Percentiles rank a stretch among this genome's conserved stretches.
Conservation (phyloP, 2,329 filamentous ascomycete genomes). For the Stagonosporopsis cucurbitacearum region DNA sequence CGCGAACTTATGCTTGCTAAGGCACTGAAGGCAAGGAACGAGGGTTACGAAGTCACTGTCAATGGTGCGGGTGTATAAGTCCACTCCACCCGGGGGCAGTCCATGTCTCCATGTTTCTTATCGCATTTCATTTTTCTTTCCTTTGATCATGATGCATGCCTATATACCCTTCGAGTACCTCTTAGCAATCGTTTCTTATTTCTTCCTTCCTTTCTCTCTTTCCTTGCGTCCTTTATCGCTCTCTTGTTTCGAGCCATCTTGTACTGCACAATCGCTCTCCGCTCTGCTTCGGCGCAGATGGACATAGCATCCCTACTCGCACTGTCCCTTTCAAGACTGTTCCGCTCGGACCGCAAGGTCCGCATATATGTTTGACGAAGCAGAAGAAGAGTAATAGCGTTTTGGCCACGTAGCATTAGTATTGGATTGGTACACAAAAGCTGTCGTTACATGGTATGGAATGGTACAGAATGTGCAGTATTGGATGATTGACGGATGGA, state of each 20-base stretch:
- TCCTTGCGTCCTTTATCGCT: too few relatives aligned
- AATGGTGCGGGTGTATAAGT: slow-evolving; percentile 64
- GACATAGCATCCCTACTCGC: background rate
- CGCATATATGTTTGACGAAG: background rate
- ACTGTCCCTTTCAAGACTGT: slow-evolving; percentile 3
- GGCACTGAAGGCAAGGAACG: slow-evolving; percentile 81
- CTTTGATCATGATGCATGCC: slow-evolving; percentile 33
- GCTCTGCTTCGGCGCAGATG: background rate
- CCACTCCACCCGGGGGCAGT: background rate
- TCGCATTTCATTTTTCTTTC: slow-evolving; percentile 8
- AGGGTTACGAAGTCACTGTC: slow-evolving; percentile 81
- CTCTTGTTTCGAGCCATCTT: background rate
- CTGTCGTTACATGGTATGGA: slow-evolving; percentile 8
- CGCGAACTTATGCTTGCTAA: slow-evolving; percentile 90
- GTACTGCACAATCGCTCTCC: background rate
- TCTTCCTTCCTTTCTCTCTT: too few relatives aligned
- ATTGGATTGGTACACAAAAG: slow-evolving; percentile 12
- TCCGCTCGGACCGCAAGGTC: slow-evolving; percentile 10
- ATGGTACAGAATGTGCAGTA: slow-evolving; percentile 1
- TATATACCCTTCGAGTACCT: slow-evolving; percentile 38
- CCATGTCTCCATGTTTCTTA: slow-evolving; percentile 14
- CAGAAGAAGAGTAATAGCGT: slow-evolving; percentile 1
- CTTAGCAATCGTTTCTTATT: slow-evolving; percentile 2
- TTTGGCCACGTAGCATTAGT: background rate
- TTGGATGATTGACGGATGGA: background rate